Percentiles rank a stretch among this genome's conserved stretches.
phyloP scores from a whole-genome alignment of 2,329 filamentous ascomycete genomes.

The Aspergillus nomiae region DNA sequence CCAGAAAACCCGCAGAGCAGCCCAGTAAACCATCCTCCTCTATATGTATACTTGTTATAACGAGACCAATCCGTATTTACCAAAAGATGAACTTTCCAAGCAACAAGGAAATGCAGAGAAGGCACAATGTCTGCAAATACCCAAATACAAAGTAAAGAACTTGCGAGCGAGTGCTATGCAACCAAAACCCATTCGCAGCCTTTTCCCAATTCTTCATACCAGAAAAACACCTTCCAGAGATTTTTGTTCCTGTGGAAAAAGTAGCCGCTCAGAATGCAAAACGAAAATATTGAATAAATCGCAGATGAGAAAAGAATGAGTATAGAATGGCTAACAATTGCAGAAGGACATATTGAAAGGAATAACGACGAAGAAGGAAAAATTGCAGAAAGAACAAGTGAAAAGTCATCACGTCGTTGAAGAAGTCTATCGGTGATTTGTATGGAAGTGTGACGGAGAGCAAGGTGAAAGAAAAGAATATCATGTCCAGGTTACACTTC shows the following conservation, averaged over 20 bases:
- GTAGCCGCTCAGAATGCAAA: slow-evolving; percentile 29
- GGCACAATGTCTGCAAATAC: slow-evolving; percentile 4
- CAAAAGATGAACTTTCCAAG: slow-evolving; percentile 9
- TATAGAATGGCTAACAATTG: background rate
- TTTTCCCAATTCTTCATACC: slow-evolving; percentile 22
- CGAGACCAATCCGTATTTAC: slow-evolving; percentile 3
- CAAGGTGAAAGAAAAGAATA: slow-evolving; percentile 10
- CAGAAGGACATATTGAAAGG: background rate
- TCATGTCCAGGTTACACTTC: background rate
- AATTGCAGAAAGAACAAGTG: slow-evolving; percentile 15
- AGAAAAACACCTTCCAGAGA: slow-evolving; percentile 19
- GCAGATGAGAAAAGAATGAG: slow-evolving; percentile 12
- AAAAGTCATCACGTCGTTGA: slow-evolving; percentile 32
- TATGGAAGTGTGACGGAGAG: slow-evolving; percentile 9
- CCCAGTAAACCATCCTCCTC: background rate
- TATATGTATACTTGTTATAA: slow-evolving; percentile 15
- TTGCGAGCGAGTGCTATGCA: slow-evolving; percentile 15
- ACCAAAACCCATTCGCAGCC: slow-evolving; percentile 16
- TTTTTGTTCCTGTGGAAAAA: slow-evolving; percentile 21
- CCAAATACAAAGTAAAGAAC: slow-evolving; percentile 12
- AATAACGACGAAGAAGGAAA: slow-evolving; percentile 11
- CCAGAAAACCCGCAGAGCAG: background rate
- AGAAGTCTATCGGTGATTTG: slow-evolving; percentile 19
- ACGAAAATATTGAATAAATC: slow-evolving; percentile 8
- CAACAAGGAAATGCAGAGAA: background rate